Conservation (phyloP, 352 stramenopile species). For the Elongisporangium senticosum region DNA sequence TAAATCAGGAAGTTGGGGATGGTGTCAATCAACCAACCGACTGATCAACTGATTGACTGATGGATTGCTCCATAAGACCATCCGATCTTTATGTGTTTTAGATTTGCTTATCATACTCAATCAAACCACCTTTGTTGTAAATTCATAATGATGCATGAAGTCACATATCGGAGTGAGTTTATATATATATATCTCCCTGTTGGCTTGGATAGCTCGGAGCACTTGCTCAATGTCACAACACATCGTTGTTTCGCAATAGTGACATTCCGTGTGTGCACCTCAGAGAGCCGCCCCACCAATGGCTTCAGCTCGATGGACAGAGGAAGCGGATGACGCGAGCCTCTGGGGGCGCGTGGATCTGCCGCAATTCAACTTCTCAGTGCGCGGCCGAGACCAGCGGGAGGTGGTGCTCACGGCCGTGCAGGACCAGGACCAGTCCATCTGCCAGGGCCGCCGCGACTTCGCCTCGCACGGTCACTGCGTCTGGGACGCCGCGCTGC, state of each 20-base stretch:
- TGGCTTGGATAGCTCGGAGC: too few species aligned
- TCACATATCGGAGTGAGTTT: too few species aligned
- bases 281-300: not conserved
- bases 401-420: constrained; percentile 22
- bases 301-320: not conserved
- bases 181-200: too few species aligned
- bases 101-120: too few species aligned
- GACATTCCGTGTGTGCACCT: too few species aligned
- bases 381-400: constrained; percentile 1
- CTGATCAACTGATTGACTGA: too few species aligned
- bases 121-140: too few species aligned
- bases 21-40: too few species aligned
- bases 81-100: too few species aligned
- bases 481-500: constrained; percentile 50
- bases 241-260: not conserved
- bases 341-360: constrained; percentile 31
- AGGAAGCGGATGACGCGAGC: constrained; percentile 5
- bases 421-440: constrained; percentile 28
- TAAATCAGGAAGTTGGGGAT: too few species aligned
- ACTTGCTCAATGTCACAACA: constrained; percentile 14
- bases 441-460: constrained; percentile 23
- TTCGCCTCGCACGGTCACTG: constrained; percentile 51
- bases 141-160: too few species aligned
- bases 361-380: constrained; percentile 28
- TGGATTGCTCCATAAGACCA: too few species aligned